A percentile compares a stretch with the other conserved stretches of the same genome.
Evolutionary conservation across 2,329 filamentous ascomycete species (phyloP).

Genomic region (Colletotrichum limetticola): DNA sequence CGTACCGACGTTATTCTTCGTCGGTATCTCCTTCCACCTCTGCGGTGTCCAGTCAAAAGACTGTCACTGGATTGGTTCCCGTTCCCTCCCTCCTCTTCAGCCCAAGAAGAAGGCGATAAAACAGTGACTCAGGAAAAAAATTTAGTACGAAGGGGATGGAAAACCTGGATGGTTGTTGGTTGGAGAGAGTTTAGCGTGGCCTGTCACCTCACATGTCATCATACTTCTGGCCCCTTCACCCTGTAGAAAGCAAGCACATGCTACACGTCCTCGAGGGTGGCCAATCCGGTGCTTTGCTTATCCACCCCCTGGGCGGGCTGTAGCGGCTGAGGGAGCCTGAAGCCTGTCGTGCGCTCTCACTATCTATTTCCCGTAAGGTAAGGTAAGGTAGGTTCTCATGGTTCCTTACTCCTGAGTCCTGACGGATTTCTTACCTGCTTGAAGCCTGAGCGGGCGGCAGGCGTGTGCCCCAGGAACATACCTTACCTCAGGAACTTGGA

Average conservation of each 20-base stretch:
- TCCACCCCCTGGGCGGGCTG: slow-evolving; percentile 15
- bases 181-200: slow-evolving; percentile 19
- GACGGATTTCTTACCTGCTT: neutral
- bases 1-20: neutral
- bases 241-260: slow-evolving; percentile 31
- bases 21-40: neutral
- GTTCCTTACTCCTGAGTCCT: too few species aligned
- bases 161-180: slow-evolving; percentile 15
- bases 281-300: slow-evolving; percentile 33
- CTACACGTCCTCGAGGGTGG: slow-evolving; percentile 16
- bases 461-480: neutral
- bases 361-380: too few species aligned
- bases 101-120: neutral
- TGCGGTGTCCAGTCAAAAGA: neutral
- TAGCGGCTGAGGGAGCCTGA: slow-evolving; percentile 27
- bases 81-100: neutral
- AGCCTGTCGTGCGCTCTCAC: slow-evolving; percentile 5
- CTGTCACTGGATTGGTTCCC: neutral
- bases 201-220: slow-evolving; percentile 36
- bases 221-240: slow-evolving; percentile 18
- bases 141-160: neutral
- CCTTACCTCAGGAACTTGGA: too few species aligned
- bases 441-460: neutral
- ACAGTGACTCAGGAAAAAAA: neutral
- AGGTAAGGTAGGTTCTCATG: too few species aligned